phyloP scores from a whole-genome alignment of 2,329 filamentous ascomycete species.

The Mycosphaerella arachidis region DNA sequence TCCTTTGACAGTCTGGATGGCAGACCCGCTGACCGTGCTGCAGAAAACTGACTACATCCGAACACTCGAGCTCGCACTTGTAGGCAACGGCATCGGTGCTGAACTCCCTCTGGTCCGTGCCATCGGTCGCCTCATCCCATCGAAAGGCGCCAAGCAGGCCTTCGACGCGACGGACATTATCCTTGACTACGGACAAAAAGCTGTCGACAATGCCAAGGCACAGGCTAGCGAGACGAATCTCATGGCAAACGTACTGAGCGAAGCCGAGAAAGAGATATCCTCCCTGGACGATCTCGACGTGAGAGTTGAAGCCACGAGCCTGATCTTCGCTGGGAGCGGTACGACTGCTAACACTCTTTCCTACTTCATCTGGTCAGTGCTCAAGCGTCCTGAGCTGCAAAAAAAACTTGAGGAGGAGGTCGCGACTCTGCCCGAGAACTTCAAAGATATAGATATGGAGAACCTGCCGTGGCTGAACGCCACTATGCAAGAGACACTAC shows the following conservation, averaged over 20 bases:
- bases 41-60: constrained; percentile 3
- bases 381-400: constrained; percentile 20
- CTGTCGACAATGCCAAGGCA: constrained; percentile 21
- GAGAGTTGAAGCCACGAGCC: constrained; percentile 24
- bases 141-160: constrained; percentile 13
- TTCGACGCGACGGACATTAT: constrained; percentile 21
- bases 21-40: not conserved
- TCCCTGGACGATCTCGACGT: constrained; percentile 26
- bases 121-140: constrained; percentile 19
- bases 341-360: constrained; percentile 30
- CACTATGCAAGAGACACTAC: constrained; percentile 27
- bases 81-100: constrained; percentile 28
- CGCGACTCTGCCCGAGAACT: constrained; percentile 9
- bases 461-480: constrained; percentile 21
- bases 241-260: constrained; percentile 24
- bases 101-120: constrained; percentile 28
- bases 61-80: not conserved
- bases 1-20: too few relatives aligned
- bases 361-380: constrained; percentile 29
- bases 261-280: constrained; percentile 22
- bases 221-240: constrained; percentile 17
- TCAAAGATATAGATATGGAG: constrained; percentile 23
- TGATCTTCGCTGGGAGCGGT: constrained; percentile 31
- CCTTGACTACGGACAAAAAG: constrained; percentile 20
- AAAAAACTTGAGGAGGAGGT: constrained; percentile 24